phyloP scores from a whole-genome alignment of 495 filamentous ascomycete species.

The Penicillium herquei region DNA sequence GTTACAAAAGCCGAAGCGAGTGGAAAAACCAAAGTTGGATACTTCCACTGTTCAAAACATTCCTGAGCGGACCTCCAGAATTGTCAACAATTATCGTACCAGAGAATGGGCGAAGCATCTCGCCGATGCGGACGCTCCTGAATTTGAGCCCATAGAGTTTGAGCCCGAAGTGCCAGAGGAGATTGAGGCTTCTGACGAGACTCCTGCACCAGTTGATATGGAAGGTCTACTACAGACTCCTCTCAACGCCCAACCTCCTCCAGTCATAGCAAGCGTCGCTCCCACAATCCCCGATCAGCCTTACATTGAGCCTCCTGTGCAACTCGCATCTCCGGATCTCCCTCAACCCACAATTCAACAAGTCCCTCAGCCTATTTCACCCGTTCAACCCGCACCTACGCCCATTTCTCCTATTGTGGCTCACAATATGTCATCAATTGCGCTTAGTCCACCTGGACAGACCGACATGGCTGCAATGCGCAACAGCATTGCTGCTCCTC shows the following conservation, averaged over 20 bases:
- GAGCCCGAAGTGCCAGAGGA: constrained; percentile 30
- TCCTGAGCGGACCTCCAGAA: constrained; percentile 54
- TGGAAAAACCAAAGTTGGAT: constrained; percentile 27
- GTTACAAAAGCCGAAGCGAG: not conserved
- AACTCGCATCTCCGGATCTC: constrained; percentile 6
- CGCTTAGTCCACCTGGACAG: constrained; percentile 9
- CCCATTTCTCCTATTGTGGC: constrained; percentile 8
- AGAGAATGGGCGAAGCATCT: constrained; percentile 98
- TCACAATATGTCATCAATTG: constrained; percentile 16
- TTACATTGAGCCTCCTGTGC: constrained; percentile 11
- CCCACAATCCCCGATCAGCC: constrained; percentile 14
- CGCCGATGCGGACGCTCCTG: constrained; percentile 70
- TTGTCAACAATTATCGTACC: constrained; percentile 81
- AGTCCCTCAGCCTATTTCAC: not conserved
- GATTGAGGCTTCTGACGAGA: constrained; percentile 41
- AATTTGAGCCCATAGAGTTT: constrained; percentile 59
- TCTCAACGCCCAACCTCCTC: constrained; percentile 43
- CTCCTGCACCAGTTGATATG: constrained; percentile 60
- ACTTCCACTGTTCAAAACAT: constrained; percentile 35
- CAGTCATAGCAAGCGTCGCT: constrained; percentile 29
- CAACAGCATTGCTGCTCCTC: constrained; percentile 44
- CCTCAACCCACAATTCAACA: constrained; percentile 10
- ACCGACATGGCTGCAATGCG: constrained; percentile 24
- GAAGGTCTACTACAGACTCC: constrained; percentile 70
- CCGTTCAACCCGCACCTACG: not conserved